Percentiles rank a stretch among this genome's conserved stretches.
Conservation (phyloP, 1,139 yeast genomes). For the Yamadazyma membranifaciens region DNA sequence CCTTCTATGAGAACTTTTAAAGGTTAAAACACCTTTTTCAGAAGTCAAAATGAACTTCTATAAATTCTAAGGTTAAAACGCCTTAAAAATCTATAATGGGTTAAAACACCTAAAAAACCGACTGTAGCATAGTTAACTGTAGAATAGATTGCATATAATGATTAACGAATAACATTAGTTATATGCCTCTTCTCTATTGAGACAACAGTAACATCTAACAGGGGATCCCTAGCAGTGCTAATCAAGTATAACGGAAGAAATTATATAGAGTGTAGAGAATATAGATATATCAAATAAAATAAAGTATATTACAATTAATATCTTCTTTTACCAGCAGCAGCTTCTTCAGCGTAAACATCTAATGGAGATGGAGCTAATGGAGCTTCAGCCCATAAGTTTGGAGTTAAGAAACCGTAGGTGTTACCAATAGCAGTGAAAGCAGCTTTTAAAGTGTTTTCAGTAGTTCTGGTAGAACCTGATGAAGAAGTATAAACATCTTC, state of each 20-base stretch:
- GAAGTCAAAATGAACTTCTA: too few relatives aligned
- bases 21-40: background rate
- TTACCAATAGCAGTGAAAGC: conserved; percentile 99
- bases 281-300: background rate
- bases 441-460: conserved; percentile 99
- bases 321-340: conserved; percentile 74
- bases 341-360: conserved; percentile 89
- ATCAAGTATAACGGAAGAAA: background rate
- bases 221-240: too few relatives aligned
- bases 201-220: background rate
- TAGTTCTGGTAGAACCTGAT: conserved; percentile 99
- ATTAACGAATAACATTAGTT: conserved; percentile 1
- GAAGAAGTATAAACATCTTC: conserved; percentile 99
- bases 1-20: conserved; percentile 2
- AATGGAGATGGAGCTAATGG: conserved; percentile 89
- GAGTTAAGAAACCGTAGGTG: conserved; percentile 99
- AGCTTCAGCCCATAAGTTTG: conserved; percentile 94
- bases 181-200: background rate
- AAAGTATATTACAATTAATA: conserved; percentile 35
- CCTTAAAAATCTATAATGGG: too few relatives aligned
- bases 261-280: background rate
- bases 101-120: background rate
- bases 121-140: background rate
- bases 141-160: conserved; percentile 1
- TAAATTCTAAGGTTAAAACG: background rate